phyloP scores from a whole-genome alignment of 768 basidiomycete genomes.

The Leccinum rimulosum region DNA sequence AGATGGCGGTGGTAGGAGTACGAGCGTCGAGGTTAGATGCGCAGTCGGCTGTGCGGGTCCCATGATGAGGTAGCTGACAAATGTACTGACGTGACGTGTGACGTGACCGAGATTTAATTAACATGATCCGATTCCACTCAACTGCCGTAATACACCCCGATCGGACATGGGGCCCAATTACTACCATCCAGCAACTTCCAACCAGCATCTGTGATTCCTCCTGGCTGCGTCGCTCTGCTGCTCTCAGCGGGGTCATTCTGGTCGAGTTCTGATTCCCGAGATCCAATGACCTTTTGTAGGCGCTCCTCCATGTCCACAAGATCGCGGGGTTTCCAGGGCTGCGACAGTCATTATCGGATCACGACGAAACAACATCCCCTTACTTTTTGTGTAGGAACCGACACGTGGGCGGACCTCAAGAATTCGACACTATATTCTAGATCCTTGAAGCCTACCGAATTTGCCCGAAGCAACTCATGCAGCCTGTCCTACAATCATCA shows the following conservation, averaged over 20 bases:
- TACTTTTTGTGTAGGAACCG: slow-evolving; percentile 16
- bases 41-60: slow-evolving; percentile 21
- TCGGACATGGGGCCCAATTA: slow-evolving; percentile 65
- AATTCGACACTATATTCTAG: slow-evolving; percentile 21
- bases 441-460: slow-evolving; percentile 18
- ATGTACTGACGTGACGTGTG: slow-evolving; percentile 18
- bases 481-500: slow-evolving; percentile 22
- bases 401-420: slow-evolving; percentile 7
- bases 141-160: slow-evolving; percentile 48
- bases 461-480: slow-evolving; percentile 16
- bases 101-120: slow-evolving; percentile 11
- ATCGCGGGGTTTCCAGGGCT: slow-evolving; percentile 53
- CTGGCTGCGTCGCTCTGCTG: neutral
- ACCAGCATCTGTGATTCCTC: slow-evolving; percentile 32
- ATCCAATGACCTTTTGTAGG: slow-evolving; percentile 33
- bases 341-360: slow-evolving; percentile 1
- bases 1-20: neutral
- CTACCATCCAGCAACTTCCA: slow-evolving; percentile 51
- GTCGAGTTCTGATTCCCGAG: neutral
- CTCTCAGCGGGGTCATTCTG: neutral
- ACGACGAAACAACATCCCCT: neutral
- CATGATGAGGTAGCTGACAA: slow-evolving; percentile 14
- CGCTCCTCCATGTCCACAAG: slow-evolving; percentile 57
- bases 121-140: neutral
- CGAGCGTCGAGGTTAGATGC: slow-evolving; percentile 2